A percentile compares a stretch with the other conserved stretches of the same genome.
phyloP scores from a whole-genome alignment of 1,284 basidiomycete species.

The Heterobasidion annosum region DNA sequence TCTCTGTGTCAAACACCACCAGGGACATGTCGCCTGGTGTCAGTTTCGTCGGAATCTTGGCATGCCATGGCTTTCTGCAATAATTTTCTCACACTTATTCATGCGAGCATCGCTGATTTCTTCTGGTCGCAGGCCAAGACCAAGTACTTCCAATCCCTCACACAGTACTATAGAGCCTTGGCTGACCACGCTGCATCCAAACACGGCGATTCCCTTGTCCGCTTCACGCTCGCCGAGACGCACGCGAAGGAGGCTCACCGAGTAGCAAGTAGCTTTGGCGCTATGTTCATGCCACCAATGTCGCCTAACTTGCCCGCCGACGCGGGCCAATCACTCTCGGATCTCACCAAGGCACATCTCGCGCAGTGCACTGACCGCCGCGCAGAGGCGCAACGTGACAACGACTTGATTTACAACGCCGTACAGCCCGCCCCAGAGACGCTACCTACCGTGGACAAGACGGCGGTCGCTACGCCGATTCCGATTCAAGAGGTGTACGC shows the following conservation, averaged over 20 bases:
- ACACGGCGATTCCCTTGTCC: conserved; percentile 82
- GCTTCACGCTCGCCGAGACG: conserved; percentile 74
- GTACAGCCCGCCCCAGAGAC: conserved; percentile 77
- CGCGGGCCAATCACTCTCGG: conserved; percentile 68
- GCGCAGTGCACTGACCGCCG: conserved; percentile 73
- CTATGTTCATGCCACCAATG: conserved; percentile 64
- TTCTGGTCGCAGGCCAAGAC: conserved; percentile 65
- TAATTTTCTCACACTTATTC: conserved; percentile 45
- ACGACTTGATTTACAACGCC: conserved; percentile 98
- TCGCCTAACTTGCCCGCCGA: conserved; percentile 87
- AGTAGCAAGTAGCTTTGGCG: conserved; percentile 62
- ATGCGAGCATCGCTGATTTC: conserved; percentile 12
- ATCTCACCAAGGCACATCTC: conserved; percentile 80
- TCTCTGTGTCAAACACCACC: not conserved
- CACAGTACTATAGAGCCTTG: conserved; percentile 82
- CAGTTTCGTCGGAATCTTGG: too few relatives aligned
- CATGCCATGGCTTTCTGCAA: too few relatives aligned
- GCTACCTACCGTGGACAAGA: conserved; percentile 75
- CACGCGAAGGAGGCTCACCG: conserved; percentile 81
- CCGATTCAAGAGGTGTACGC: conserved; percentile 93
- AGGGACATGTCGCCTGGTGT: not conserved
- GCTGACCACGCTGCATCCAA: conserved; percentile 74
- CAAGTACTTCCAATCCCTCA: conserved; percentile 81
- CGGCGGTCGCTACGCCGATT: conserved; percentile 71
- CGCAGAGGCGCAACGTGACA: conserved; percentile 77